phyloP scores from a whole-genome alignment of 2,329 filamentous ascomycete genomes.

The Ophiosphaerella korrae region DNA sequence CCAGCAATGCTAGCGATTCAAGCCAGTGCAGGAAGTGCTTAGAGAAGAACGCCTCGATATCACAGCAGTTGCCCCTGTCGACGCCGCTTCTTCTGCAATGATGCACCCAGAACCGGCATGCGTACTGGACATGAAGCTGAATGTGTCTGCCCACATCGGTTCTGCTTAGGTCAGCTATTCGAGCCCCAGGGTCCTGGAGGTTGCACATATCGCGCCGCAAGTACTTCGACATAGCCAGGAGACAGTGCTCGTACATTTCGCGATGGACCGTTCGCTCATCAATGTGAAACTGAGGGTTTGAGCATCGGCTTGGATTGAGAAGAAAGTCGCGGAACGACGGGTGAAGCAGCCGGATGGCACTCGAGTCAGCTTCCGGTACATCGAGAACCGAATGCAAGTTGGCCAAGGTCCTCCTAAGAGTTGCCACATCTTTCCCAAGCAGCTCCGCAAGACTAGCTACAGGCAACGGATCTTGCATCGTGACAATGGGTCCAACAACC shows the following conservation, averaged over 20 bases:
- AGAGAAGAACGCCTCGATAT: too few species aligned
- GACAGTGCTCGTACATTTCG: not conserved
- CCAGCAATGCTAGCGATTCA: too few species aligned
- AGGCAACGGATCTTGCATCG: not conserved
- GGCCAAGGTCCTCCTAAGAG: not conserved
- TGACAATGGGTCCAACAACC: constrained; percentile 9
- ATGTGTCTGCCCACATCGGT: not conserved
- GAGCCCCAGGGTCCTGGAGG: not conserved
- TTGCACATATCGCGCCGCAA: not conserved
- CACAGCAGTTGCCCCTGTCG: not conserved
- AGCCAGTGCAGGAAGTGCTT: too few species aligned
- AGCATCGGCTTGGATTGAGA: constrained; percentile 10
- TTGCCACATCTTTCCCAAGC: constrained; percentile 1
- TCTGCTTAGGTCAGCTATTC: not conserved
- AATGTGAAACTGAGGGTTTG: constrained; percentile 40
- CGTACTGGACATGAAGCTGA: not conserved
- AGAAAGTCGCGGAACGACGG: constrained; percentile 20
- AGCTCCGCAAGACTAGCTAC: constrained; percentile 6
- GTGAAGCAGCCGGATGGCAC: constrained; percentile 11
- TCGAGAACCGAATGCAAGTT: constrained; percentile 15
- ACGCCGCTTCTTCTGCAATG: constrained; percentile 33
- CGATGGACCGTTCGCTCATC: constrained; percentile 26
- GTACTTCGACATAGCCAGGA: not conserved
- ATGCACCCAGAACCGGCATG: constrained; percentile 39
- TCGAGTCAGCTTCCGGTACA: constrained; percentile 4